phyloP scores from a whole-genome alignment of 169 alveolate genomes.

The Cryptosporidium andersoni region DNA sequence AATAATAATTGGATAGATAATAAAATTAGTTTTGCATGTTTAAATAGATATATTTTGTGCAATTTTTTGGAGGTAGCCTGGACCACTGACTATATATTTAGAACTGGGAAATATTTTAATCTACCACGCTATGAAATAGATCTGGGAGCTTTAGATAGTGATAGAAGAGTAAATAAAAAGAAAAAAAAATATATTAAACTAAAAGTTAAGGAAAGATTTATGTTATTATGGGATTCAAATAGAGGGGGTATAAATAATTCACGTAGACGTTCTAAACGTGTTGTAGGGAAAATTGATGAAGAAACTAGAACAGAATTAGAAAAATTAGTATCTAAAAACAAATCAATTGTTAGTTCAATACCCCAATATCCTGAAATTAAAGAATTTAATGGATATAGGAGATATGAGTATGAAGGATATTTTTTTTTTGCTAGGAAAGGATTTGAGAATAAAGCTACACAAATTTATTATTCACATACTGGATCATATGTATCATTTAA shows the following conservation, averaged over 20 bases:
- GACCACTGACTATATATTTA: slow-evolving; percentile 40
- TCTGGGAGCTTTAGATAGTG: background rate
- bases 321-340: slow-evolving; percentile 17
- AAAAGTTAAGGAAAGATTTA: background rate
- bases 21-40: slow-evolving; percentile 29
- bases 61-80: slow-evolving; percentile 62
- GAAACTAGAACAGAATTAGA: slow-evolving; percentile 3
- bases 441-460: slow-evolving; percentile 66
- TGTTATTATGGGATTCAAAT: slow-evolving; percentile 25
- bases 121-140: slow-evolving; percentile 57
- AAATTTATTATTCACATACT: slow-evolving; percentile 42
- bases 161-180: background rate
- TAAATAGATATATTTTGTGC: slow-evolving; percentile 20
- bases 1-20: slow-evolving; percentile 34
- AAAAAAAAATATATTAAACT: background rate
- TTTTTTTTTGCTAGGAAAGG: slow-evolving; percentile 58
- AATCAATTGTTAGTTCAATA: slow-evolving; percentile 11
- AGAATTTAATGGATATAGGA: slow-evolving; percentile 53
- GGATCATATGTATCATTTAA: slow-evolving; percentile 62
- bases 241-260: background rate
- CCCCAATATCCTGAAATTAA: slow-evolving; percentile 13
- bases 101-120: slow-evolving; percentile 59
- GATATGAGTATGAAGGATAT: slow-evolving; percentile 30
- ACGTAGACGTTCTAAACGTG: background rate
- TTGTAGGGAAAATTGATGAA: slow-evolving; percentile 39